Evolutionary conservation across 2,329 filamentous ascomycete genomes (phyloP), one percentile per base, ranked within the genome.

Genomic region (Hirsutella minnesotensis): DNA sequence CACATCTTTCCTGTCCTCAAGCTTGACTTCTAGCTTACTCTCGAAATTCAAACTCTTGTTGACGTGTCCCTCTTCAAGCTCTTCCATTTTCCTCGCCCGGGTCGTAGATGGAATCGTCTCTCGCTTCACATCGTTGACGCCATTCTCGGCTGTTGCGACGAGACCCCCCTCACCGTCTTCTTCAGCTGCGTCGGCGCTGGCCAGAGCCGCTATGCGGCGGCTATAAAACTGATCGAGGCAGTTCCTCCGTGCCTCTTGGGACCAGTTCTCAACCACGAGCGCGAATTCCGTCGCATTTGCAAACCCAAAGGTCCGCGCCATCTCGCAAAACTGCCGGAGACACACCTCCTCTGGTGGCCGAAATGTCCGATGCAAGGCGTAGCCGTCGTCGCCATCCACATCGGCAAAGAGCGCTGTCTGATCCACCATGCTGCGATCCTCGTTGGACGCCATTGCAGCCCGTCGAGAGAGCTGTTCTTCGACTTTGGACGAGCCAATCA

Each of bases 401-500:
- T 73, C 66, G 4, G 72, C 67, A 54, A 86, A 84, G 1, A 85
- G 67, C 9, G 69, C 63, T 43, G 72, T 71, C 40, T 72, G 67
- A 2, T 69, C 72, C 9, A 72, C 69, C 3, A 68, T 45, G 46
- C 72, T 66, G 4, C 54, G 58, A 21, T 56, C 59, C 1, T 52
- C 54, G 44, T 71, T 71, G 3, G 69, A 71, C 0, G 68, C 67
- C 54, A 81, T 70, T 55, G 83, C 79, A 4, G 90, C 92, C 35
- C 77, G 79, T 18, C 81, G 80, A 38, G 84, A 89, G 5, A 98
- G 75, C 44, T 82, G 77, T 49, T 85, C 83, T 63, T 98, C 92
- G n/a, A 95, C 75, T 51, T 83, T 86, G n/a, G 84, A 92, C 1
- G 86, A 83, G 10, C 92, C 92, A 44, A 98, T 78, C 13, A 98